Conservation (phyloP, 768 basidiomycete genomes). For the Collybia mongolica region DNA sequence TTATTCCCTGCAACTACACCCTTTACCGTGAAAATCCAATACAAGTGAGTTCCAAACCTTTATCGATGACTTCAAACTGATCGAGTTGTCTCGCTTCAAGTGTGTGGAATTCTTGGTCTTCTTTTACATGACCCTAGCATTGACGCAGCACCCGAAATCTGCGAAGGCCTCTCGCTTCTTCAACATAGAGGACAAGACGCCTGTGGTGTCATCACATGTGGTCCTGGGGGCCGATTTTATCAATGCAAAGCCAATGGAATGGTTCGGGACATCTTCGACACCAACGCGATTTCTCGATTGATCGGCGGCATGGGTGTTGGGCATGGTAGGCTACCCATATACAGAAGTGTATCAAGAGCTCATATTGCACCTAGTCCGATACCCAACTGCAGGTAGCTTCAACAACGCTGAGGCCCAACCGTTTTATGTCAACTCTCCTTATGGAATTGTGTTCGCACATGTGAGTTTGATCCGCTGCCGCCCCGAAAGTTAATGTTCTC, state of each 20-base stretch:
- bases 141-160: slow-evolving; percentile 85
- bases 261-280: slow-evolving; percentile 96
- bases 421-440: slow-evolving; percentile 99
- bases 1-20: not conserved
- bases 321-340: slow-evolving; percentile 64
- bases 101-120: slow-evolving; percentile 95
- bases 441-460: slow-evolving; percentile 97
- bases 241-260: slow-evolving; percentile 99
- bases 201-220: slow-evolving; percentile 96
- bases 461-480: slow-evolving; percentile 43
- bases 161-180: slow-evolving; percentile 90
- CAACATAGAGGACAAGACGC: slow-evolving; percentile 99
- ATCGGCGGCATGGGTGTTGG: slow-evolving; percentile 97
- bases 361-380: slow-evolving; percentile 64
- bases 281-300: slow-evolving; percentile 68
- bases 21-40: not conserved
- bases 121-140: slow-evolving; percentile 74
- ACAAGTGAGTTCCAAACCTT: slow-evolving; percentile 9
- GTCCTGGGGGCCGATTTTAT: slow-evolving; percentile 90
- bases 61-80: slow-evolving; percentile 7
- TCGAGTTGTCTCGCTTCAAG: slow-evolving; percentile 20
- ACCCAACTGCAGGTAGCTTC: slow-evolving; percentile 97
- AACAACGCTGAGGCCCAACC: slow-evolving; percentile 98
- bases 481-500: slow-evolving; percentile 5
- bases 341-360: slow-evolving; percentile 3